These are phyloP conservation scores for Penicillium waksmanii DNA, from an alignment of 495 filamentous ascomycete genomes.

Conservation along the genomic window DNA sequence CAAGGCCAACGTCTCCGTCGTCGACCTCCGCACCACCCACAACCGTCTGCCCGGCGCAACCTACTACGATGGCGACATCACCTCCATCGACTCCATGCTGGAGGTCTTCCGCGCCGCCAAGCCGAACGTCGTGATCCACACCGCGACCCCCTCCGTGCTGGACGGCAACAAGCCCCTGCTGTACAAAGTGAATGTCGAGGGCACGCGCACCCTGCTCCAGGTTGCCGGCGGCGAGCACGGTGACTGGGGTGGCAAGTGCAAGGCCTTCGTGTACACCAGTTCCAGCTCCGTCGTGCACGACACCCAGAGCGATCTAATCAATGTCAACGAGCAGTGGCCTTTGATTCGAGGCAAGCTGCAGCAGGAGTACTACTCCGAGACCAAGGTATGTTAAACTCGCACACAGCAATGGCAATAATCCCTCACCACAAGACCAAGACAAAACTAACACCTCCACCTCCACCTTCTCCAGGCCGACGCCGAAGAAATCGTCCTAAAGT, in stretches of 20 bases:
- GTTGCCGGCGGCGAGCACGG: conserved; percentile 66
- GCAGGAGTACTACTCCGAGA: conserved; percentile 89
- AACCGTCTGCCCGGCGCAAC: conserved; percentile 75
- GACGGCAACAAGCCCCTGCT: conserved; percentile 51
- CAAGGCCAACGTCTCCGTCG: conserved; percentile 69
- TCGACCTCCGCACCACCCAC: conserved; percentile 77
- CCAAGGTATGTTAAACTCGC: conserved; percentile 62
- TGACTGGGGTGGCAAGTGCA: conserved; percentile 67
- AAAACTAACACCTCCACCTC: background rate
- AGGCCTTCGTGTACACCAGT: conserved; percentile 93
- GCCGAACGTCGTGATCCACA: conserved; percentile 94
- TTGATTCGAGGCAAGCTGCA: conserved; percentile 70
- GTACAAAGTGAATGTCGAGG: conserved; percentile 87
- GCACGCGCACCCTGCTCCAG: conserved; percentile 77
- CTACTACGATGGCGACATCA: conserved; percentile 90
- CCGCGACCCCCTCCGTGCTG: conserved; percentile 72
- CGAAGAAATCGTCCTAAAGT: conserved; percentile 79
- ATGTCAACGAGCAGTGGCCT: conserved; percentile 88
- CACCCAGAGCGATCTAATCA: conserved; percentile 76
- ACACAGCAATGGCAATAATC: background rate
- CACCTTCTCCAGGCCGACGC: conserved; percentile 68
- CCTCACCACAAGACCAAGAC: background rate
- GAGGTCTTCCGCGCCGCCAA: conserved; percentile 67
- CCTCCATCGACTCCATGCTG: conserved; percentile 65
- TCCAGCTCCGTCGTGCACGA: conserved; percentile 88